phyloP scores from a whole-genome alignment of 768 basidiomycete species.

The Mycena venus region DNA sequence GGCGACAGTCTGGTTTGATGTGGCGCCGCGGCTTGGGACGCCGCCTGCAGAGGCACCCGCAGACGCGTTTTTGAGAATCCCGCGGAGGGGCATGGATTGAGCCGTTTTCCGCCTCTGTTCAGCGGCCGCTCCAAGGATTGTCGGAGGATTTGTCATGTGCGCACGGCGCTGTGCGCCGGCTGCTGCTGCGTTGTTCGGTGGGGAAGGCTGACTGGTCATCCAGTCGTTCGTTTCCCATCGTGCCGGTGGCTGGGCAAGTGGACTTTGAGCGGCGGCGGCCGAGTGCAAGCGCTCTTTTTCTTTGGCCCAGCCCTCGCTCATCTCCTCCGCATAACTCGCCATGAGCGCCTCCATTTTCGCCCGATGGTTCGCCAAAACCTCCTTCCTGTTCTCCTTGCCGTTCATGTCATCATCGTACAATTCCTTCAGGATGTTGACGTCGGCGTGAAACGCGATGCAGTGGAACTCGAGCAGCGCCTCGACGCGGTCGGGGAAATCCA shows the following conservation, averaged over 20 bases:
- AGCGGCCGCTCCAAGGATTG: not conserved
- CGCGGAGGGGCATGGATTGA: not conserved
- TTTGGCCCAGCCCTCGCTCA: constrained; percentile 9
- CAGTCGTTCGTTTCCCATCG: not conserved
- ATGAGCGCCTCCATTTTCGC: constrained; percentile 24
- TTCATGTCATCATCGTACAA: constrained; percentile 20
- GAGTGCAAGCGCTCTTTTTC: constrained; percentile 1
- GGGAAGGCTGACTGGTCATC: not conserved
- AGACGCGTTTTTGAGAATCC: constrained; percentile 13
- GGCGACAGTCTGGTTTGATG: not conserved
- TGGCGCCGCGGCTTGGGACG: not conserved
- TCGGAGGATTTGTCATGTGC: constrained; percentile 16
- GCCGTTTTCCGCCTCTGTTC: not conserved
- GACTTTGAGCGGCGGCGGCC: not conserved
- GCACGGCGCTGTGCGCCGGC: not conserved
- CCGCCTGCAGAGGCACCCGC: not conserved
- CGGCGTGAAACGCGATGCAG: constrained; percentile 32
- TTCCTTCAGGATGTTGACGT: constrained; percentile 28
- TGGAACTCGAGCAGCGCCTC: constrained; percentile 33
- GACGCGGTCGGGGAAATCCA: constrained; percentile 24
- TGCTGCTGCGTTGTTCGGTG: not conserved
- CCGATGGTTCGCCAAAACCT: constrained; percentile 14
- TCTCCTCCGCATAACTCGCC: constrained; percentile 1
- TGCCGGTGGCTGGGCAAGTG: not conserved
- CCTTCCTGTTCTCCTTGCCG: not conserved